Conservation (phyloP, 257 asterid genomes). For the Fraxinus anomala region DNA sequence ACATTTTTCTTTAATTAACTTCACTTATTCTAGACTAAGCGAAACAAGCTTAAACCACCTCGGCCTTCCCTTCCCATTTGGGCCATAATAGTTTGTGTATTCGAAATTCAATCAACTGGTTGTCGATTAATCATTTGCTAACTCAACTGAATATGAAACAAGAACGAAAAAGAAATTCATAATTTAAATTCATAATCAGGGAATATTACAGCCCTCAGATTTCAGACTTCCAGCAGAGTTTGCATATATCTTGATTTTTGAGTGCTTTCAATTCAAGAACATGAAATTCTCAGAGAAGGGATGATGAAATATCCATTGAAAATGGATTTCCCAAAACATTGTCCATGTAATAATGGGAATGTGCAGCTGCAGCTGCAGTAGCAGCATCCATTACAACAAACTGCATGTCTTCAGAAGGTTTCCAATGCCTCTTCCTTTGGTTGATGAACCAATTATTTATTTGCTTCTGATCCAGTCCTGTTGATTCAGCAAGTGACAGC, state of each 20-base stretch:
- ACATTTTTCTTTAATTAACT: too few species aligned
- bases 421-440: constrained; percentile 96
- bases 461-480: constrained; percentile 93
- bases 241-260: background rate
- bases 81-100: too few species aligned
- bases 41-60: too few species aligned
- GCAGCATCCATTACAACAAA: constrained; percentile 90
- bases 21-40: too few species aligned
- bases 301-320: constrained; percentile 73
- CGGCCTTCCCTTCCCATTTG: too few species aligned
- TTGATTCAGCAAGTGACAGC: constrained; percentile 84
- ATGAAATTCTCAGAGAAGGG: constrained; percentile 46
- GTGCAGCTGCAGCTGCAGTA: constrained; percentile 12
- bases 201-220: background rate
- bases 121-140: too few species aligned
- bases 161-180: background rate
- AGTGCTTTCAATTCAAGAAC: background rate
- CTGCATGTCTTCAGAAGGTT: constrained; percentile 96
- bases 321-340: constrained; percentile 67
- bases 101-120: too few species aligned
- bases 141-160: too few species aligned
- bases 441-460: constrained; percentile 96
- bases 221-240: background rate
- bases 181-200: background rate
- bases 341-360: constrained; percentile 72